Conservation (phyloP, 768 basidiomycete species). For the Ramaria rubella region DNA sequence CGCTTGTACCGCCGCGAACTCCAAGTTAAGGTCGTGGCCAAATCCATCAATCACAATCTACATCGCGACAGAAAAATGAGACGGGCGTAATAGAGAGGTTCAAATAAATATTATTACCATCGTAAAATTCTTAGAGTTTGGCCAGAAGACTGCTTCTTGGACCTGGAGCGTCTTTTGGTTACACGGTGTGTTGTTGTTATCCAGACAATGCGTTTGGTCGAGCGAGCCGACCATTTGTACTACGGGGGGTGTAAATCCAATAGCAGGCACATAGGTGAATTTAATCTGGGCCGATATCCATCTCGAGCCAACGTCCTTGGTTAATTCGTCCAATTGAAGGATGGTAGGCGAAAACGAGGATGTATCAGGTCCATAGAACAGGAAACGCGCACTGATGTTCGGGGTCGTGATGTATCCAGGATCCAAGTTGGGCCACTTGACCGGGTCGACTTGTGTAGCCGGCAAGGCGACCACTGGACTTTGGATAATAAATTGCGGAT, state of each 20-base stretch:
- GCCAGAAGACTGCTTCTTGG: constrained; percentile 2
- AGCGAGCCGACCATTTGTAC: neutral
- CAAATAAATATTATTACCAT: neutral
- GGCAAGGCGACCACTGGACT: neutral
- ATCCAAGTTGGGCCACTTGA: neutral
- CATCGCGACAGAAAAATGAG: neutral
- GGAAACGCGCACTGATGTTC: neutral
- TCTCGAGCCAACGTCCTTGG: neutral
- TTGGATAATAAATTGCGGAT: neutral
- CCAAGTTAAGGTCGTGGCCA: constrained; percentile 3
- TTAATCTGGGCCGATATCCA: neutral
- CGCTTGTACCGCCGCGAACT: neutral
- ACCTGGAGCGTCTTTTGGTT: neutral
- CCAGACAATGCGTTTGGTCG: constrained; percentile 5
- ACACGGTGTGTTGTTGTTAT: neutral
- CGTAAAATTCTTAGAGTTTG: constrained; percentile 1
- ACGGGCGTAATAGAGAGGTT: neutral
- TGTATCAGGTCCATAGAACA: neutral
- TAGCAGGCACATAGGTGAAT: neutral
- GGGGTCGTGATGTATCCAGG: constrained; percentile 4
- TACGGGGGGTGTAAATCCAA: neutral
- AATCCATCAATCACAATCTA: neutral
- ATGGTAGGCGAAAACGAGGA: constrained; percentile 1
- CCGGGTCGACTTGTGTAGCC: constrained; percentile 4
- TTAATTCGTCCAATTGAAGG: constrained; percentile 7